Evolutionary conservation across 1,284 basidiomycete species (phyloP), one percentile per base, ranked within the genome.

Genomic region (Sanghuangporus baumii): DNA sequence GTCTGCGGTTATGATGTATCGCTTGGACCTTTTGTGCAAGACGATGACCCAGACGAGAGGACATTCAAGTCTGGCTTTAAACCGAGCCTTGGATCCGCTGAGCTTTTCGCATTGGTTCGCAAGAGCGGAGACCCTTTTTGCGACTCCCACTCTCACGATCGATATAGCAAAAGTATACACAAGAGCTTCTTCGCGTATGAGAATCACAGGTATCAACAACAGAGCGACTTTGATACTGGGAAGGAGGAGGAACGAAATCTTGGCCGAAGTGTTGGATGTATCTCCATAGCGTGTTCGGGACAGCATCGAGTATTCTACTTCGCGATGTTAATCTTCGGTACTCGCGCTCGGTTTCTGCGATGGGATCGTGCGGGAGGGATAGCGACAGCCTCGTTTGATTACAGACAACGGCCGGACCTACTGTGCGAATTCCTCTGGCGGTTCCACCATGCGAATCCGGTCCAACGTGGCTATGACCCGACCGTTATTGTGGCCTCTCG

Each of bases 331-430:
- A 41, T 55, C 16, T 14, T 55, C 9, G 54, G 54, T 11, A 36
- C 54, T n/a, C 11, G n/a, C 9, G 31, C 26, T 41, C 34, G 54
- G 7, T 7, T 55, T 11, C 14, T 55, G 7, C 54, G 54, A 1
- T 55, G 54, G 54, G 54, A 55, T 55, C 54, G 54, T 38, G 34
- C 54, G 6, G 54, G 54, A 34, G 31, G 8, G n/a, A 37, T 55
- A 38, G 54, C 37, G 8, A 55, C 54, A 18, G n/a, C 14, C 14
- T 12, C 54, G 23, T 55, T 55, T 34, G 54, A 55, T 20, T 55
- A 37, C n/a, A 12, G 12, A 6, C 6, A 34, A 8, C 6, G 12
- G 12, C 54, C 54, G 3, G n/a, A 55, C 5, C 6, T 31, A 11
- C 18, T 55, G 38, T 41, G 34, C 54, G 31, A 55, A 18, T 37